These are phyloP conservation scores for Lophiostoma macrostomum DNA, from an alignment of 495 filamentous ascomycete species.

Conservation along the genomic window DNA sequence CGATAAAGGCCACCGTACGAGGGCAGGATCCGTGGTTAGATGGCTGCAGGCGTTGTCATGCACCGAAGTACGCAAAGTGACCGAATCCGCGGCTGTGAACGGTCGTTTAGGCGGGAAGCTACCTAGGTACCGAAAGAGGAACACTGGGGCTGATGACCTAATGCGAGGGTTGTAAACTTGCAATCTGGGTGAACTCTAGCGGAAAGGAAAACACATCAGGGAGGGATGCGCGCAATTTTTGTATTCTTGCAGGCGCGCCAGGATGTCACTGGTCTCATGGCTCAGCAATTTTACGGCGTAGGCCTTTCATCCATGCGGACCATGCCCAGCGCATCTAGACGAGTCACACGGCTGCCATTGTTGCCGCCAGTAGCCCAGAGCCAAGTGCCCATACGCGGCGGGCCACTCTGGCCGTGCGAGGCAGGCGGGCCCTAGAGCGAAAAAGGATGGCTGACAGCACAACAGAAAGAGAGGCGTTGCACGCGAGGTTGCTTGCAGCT, in stretches of 20 bases:
- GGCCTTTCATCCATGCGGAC: slow-evolving; percentile 19
- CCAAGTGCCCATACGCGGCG: too few species aligned
- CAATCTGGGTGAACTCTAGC: not conserved
- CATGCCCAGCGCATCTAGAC: slow-evolving; percentile 23
- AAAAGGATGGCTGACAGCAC: not conserved
- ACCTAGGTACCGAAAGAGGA: slow-evolving; percentile 1
- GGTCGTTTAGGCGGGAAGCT: slow-evolving; percentile 24
- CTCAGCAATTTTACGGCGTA: slow-evolving; percentile 12
- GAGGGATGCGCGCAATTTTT: slow-evolving; percentile 15
- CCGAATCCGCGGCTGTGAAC: slow-evolving; percentile 14
- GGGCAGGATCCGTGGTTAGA: not conserved
- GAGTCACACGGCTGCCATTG: slow-evolving; percentile 21
- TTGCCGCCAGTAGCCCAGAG: slow-evolving; percentile 23
- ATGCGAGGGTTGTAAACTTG: not conserved
- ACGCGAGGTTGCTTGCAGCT: slow-evolving; percentile 6
- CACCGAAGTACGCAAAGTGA: slow-evolving; percentile 9
- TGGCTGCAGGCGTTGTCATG: not conserved
- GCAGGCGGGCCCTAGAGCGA: too few species aligned
- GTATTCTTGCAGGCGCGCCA: slow-evolving; percentile 6
- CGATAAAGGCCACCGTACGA: not conserved
- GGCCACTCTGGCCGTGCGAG: too few species aligned
- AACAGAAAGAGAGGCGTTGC: not conserved
- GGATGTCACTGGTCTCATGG: slow-evolving; percentile 2
- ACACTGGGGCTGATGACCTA: not conserved
- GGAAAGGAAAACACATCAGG: slow-evolving; percentile 7